Evolutionary conservation across 768 basidiomycete species (phyloP).

Genomic region (Russula lepida): DNA sequence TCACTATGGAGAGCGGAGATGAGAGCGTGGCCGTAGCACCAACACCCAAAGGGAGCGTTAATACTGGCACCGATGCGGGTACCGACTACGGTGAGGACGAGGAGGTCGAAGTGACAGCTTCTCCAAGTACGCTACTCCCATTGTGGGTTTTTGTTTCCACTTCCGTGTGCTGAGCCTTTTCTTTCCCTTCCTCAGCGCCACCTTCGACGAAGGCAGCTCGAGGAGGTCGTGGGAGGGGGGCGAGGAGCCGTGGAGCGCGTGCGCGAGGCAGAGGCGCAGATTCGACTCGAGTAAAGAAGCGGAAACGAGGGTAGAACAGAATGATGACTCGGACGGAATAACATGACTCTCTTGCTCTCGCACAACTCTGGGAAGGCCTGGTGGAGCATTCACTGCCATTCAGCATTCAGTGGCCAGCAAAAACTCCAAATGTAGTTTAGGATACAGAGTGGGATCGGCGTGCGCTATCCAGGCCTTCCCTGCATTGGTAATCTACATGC

Average conservation of each 20-base stretch:
- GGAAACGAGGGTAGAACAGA: slow-evolving; percentile 10
- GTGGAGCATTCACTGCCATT: neutral
- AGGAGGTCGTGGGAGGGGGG: slow-evolving; percentile 16
- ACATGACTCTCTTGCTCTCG: neutral
- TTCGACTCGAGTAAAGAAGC: slow-evolving; percentile 12
- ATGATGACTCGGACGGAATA: neutral
- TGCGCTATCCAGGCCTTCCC: neutral
- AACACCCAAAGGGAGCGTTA: slow-evolving; percentile 56
- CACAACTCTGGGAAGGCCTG: neutral
- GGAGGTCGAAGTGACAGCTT: slow-evolving; percentile 38
- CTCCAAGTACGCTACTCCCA: slow-evolving; percentile 10
- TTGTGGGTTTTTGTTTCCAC: neutral
- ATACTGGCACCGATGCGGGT: slow-evolving; percentile 62
- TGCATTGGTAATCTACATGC: slow-evolving; percentile 3
- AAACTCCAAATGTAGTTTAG: too few species aligned
- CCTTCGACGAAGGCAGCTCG: slow-evolving; percentile 8
- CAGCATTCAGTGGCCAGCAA: too few species aligned
- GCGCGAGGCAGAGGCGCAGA: slow-evolving; percentile 13
- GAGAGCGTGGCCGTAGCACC: slow-evolving; percentile 46
- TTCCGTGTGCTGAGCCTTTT: neutral
- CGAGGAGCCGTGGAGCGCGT: slow-evolving; percentile 9
- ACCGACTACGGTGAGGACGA: slow-evolving; percentile 61
- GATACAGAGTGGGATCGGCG: neutral
- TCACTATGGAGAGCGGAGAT: slow-evolving; percentile 78
- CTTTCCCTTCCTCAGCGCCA: slow-evolving; percentile 1